Evolutionary conservation across 768 basidiomycete species (phyloP).

Genomic region (Candolleomyces aberdarensis): DNA sequence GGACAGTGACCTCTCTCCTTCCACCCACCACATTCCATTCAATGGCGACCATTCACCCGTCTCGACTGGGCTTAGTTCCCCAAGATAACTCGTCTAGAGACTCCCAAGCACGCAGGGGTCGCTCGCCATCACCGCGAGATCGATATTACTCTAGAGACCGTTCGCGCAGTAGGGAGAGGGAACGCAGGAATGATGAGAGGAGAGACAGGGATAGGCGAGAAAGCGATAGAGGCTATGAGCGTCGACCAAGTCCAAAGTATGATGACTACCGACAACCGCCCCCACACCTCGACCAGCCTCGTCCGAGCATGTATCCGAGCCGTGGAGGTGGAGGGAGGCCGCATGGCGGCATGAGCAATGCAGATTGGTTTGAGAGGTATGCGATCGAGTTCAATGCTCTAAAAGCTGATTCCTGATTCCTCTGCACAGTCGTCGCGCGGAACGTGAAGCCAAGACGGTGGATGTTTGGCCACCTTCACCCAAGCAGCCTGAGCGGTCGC

Average conservation of each 20-base stretch:
- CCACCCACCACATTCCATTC: not conserved
- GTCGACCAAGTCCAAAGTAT: constrained; percentile 57
- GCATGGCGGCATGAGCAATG: constrained; percentile 20
- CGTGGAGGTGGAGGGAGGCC: constrained; percentile 30
- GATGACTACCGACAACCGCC: constrained; percentile 52
- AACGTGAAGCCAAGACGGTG: constrained; percentile 55
- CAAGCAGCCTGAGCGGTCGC: constrained; percentile 54
- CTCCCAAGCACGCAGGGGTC: constrained; percentile 25
- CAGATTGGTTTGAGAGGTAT: constrained; percentile 71
- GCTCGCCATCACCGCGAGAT: constrained; percentile 45
- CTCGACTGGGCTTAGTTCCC: constrained; percentile 65
- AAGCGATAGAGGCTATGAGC: constrained; percentile 17
- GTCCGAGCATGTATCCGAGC: constrained; percentile 51
- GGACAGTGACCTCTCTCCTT: not conserved
- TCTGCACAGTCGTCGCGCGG: constrained; percentile 57
- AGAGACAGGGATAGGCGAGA: constrained; percentile 21
- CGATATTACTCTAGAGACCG: constrained; percentile 13
- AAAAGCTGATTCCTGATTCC: constrained; percentile 3
- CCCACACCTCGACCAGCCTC: constrained; percentile 24
- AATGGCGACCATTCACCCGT: constrained; percentile 78
- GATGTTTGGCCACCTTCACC: constrained; percentile 86
- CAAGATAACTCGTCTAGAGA: constrained; percentile 27
- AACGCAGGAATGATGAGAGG: constrained; percentile 20
- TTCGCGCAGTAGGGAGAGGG: constrained; percentile 27
- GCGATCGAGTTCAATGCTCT: constrained; percentile 13